A percentile compares a stretch with the other conserved stretches of the same genome.
phyloP scores from a whole-genome alignment of 1,284 basidiomycete genomes.

The Clitocybe nebularis region DNA sequence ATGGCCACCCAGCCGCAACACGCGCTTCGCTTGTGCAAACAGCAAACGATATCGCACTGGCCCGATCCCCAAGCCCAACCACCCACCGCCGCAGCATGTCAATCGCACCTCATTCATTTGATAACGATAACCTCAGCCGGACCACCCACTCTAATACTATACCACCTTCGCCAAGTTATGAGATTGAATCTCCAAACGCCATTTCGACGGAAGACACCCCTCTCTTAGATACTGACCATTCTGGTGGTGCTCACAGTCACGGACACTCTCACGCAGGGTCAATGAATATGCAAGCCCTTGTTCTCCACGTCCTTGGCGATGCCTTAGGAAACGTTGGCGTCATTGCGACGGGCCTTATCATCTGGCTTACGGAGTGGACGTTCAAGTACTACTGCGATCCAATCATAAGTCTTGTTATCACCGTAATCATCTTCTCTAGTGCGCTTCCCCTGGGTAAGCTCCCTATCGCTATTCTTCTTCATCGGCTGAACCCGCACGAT shows the following conservation, averaged over 20 bases:
- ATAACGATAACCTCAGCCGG: constrained; percentile 12
- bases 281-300: constrained; percentile 97
- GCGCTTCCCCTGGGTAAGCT: constrained; percentile 89
- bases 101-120: constrained; percentile 26
- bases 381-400: constrained; percentile 95
- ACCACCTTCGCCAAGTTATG: constrained; percentile 14
- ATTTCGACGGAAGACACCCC: constrained; percentile 33
- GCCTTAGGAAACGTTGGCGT: constrained; percentile 98
- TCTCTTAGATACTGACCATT: constrained; percentile 27
- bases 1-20: constrained; percentile 85
- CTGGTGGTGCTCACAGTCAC: constrained; percentile 4
- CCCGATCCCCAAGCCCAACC: constrained; percentile 46
- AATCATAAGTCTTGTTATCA: constrained; percentile 90
- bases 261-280: constrained; percentile 67
- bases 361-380: constrained; percentile 78
- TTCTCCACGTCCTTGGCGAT: constrained; percentile 95
- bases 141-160: constrained; percentile 2
- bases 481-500: constrained; percentile 2
- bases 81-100: constrained; percentile 27
- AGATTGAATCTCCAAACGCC: neutral
- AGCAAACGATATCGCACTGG: constrained; percentile 75
- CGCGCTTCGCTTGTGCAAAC: constrained; percentile 86
- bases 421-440: constrained; percentile 94
- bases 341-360: constrained; percentile 90
- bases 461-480: constrained; percentile 24